Percentiles rank a stretch among this genome's conserved stretches.
phyloP scores from a whole-genome alignment of 257 asterid species.

The Solanum rostratum region DNA sequence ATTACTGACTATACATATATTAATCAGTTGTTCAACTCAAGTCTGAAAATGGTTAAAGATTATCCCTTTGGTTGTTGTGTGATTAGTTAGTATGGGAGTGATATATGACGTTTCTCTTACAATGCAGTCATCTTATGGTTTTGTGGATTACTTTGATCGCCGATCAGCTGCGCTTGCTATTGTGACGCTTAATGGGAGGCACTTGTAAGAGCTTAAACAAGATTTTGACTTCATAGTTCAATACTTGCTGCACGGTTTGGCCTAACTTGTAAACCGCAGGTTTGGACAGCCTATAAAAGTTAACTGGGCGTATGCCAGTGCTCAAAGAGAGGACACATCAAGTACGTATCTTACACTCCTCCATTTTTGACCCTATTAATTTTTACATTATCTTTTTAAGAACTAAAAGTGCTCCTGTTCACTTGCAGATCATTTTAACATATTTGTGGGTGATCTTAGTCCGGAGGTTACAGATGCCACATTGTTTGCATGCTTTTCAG shows the following conservation, averaged over 20 bases:
- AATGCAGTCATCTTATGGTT: slow-evolving; percentile 84
- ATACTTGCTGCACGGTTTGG: not conserved
- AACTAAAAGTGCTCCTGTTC: not conserved
- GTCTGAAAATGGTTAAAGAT: not conserved
- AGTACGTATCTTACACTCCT: slow-evolving; percentile 15
- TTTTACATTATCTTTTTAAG: not conserved
- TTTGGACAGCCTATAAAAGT: slow-evolving; percentile 85
- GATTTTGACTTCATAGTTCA: not conserved
- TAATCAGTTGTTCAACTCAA: not conserved
- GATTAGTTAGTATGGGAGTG: not conserved
- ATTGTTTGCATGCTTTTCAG: slow-evolving; percentile 59
- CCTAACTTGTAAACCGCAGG: slow-evolving; percentile 23
- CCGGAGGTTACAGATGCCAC: slow-evolving; percentile 90
- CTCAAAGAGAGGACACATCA: slow-evolving; percentile 86
- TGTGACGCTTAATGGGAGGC: slow-evolving; percentile 65
- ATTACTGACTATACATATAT: not conserved
- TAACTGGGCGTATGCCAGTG: slow-evolving; percentile 85
- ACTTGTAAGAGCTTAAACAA: slow-evolving; percentile 37
- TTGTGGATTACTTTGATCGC: slow-evolving; percentile 79
- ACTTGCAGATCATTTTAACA: slow-evolving; percentile 60
- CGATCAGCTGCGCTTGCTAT: slow-evolving; percentile 75
- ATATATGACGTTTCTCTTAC: not conserved
- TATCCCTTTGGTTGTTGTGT: not conserved
- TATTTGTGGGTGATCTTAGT: slow-evolving; percentile 89
- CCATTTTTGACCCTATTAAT: not conserved